Evolutionary conservation across 495 filamentous ascomycete species (phyloP), one percentile per base, ranked within the genome.

Genomic region (Pseudotulostoma volvatum): DNA sequence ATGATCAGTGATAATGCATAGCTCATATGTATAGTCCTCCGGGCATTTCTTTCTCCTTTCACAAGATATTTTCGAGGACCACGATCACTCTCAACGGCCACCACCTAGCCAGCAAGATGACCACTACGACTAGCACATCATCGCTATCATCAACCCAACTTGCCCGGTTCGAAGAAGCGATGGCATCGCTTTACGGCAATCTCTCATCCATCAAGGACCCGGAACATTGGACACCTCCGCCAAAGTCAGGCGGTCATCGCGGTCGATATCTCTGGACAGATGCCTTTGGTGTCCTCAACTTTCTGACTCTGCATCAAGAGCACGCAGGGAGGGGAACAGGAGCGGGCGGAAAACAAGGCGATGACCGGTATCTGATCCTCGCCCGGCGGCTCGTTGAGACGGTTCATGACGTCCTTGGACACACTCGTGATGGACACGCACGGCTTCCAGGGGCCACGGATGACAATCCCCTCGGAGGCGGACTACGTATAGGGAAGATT

Each of bases 221-320:
- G 2, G 34, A 40, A 13, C 40, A 45, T 39, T 60, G 68, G 68
- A 58, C 42, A 4, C 64, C 66, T 7, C 66, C 67, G 1, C 63
- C 58, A 0, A 59, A 56, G 21, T 68, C 71, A 0, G 74, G 70
- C n/a, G 76, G 74, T 7, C 73, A 78, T 43, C 61, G 53, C n/a
- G 77, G 77, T 23, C 64, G 77, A 14, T 80, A 79, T 47, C 62
- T 80, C 20, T 79, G 74, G 76, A 77, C 72, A 0, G 76, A 80
- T 42, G 74, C 74, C 1, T 79, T 79, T 44, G 76, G 74, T n/a
- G 70, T 81, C 2, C 35, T 80, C 41, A 77, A 80, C 46, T 68
- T 81, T 43, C 49, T 79, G 23, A 79, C 77, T 17, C 58, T 81
- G 9, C 64, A 70, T 43, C 52, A 50, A 7, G 64, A 70, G 31